Conservation (phyloP, 345 rosid species). For the Citrus inodora region DNA sequence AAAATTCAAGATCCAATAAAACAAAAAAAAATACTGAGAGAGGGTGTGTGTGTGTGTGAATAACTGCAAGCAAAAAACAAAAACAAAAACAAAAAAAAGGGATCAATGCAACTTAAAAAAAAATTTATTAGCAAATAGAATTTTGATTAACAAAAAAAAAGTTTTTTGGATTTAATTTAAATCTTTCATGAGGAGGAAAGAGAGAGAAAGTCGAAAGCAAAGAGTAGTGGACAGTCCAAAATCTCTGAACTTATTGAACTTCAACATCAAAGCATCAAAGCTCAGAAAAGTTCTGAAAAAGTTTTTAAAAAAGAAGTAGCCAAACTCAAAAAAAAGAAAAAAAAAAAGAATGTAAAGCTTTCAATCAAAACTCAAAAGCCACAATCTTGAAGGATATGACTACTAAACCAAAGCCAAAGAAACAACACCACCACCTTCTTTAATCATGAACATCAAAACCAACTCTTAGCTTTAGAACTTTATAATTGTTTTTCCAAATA, state of each 20-base stretch:
- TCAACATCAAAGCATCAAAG: constrained; percentile 47
- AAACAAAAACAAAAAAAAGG: constrained; percentile 21
- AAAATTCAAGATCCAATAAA: constrained; percentile 24
- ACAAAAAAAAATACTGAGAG: constrained; percentile 22
- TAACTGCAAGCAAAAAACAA: constrained; percentile 27
- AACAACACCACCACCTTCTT: constrained; percentile 11
- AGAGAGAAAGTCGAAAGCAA: constrained; percentile 12
- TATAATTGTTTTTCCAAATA: neutral
- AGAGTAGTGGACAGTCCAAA: constrained; percentile 45
- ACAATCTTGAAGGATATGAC: constrained; percentile 22
- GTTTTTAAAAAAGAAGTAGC: constrained; percentile 26
- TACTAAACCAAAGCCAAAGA: constrained; percentile 5
- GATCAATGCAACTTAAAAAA: neutral
- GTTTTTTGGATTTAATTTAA: neutral
- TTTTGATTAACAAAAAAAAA: neutral
- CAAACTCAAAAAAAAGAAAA: constrained; percentile 13
- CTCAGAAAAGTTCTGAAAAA: constrained; percentile 38
- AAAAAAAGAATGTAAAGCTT: constrained; percentile 14
- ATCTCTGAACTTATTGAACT: constrained; percentile 25
- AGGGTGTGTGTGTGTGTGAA: neutral
- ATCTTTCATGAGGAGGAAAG: neutral
- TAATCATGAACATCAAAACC: constrained; percentile 11
- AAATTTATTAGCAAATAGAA: constrained; percentile 4
- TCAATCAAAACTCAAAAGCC: constrained; percentile 14
- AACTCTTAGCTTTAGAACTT: constrained; percentile 4